Evolutionary conservation across 2,329 filamentous ascomycete species (phyloP).

Genomic region (Fusarium torreyae): DNA sequence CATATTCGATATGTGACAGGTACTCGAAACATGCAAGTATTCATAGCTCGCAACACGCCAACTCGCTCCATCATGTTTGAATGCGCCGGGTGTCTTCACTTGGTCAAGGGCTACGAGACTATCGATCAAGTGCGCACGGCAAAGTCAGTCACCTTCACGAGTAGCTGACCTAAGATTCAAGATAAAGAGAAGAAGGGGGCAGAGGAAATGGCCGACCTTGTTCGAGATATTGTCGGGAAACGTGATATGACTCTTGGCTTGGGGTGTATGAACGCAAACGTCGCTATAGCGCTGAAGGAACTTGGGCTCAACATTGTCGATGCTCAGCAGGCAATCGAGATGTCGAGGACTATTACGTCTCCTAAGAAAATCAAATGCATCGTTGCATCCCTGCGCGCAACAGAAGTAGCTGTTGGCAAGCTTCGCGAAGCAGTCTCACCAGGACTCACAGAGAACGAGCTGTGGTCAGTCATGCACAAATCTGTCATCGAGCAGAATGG

Average conservation of each 20-base stretch:
- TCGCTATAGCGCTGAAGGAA: conserved; percentile 1
- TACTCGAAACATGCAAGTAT: not conserved
- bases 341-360: conserved; percentile 9
- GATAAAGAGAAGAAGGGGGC: conserved; percentile 3
- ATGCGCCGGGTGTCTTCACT: conserved; percentile 5
- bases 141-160: conserved; percentile 6
- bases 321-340: conserved; percentile 11
- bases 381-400: conserved; percentile 4
- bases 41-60: not conserved
- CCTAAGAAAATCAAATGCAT: conserved; percentile 8
- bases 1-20: not conserved
- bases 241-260: conserved; percentile 1
- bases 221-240: not conserved
- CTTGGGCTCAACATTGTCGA: conserved; percentile 4
- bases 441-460: conserved; percentile 16
- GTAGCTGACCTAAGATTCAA: conserved; percentile 3
- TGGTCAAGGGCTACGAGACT: conserved; percentile 4
- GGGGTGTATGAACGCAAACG: conserved; percentile 13
- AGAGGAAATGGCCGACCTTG: conserved; percentile 1
- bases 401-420: conserved; percentile 10
- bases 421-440: not conserved
- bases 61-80: conserved; percentile 6
- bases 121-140: conserved; percentile 7
- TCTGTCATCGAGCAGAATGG: too few relatives aligned
- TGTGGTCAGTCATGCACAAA: not conserved